These are phyloP conservation scores for Stygiomarasmius scandens DNA, from an alignment of 1,284 basidiomycete genomes.

Conservation along the genomic window DNA sequence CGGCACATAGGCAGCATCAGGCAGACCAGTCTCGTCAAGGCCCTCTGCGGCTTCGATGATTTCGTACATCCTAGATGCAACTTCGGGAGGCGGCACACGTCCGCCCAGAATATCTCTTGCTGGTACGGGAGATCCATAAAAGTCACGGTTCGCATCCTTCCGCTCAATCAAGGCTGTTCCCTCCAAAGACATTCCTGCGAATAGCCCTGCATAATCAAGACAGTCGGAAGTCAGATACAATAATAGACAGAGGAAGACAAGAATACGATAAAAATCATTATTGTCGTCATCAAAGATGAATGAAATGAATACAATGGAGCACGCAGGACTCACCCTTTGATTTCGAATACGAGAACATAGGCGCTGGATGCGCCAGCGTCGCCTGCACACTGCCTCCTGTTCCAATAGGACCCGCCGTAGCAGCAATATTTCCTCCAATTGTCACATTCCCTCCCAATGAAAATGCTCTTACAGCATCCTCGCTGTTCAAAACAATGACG, in stretches of 20 bases:
- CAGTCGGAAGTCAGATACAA: neutral
- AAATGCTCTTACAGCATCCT: constrained; percentile 95
- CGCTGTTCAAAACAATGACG: constrained; percentile 93
- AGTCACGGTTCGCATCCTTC: constrained; percentile 92
- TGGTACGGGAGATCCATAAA: constrained; percentile 92
- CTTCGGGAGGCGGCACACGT: constrained; percentile 94
- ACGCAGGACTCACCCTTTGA: constrained; percentile 72
- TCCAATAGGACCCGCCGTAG: constrained; percentile 90
- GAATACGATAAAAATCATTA: neutral
- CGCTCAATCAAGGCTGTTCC: constrained; percentile 95
- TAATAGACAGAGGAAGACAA: neutral
- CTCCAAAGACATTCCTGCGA: constrained; percentile 93
- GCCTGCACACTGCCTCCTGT: constrained; percentile 92
- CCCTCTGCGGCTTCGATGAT: constrained; percentile 90
- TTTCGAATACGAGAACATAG: constrained; percentile 97
- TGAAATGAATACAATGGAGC: neutral
- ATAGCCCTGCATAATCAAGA: constrained; percentile 66
- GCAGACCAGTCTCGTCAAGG: constrained; percentile 77
- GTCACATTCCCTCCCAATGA: constrained; percentile 95
- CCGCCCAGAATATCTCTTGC: constrained; percentile 90
- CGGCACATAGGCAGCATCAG: constrained; percentile 82
- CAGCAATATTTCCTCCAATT: constrained; percentile 87
- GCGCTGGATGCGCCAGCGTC: constrained; percentile 88
- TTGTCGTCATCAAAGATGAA: neutral
- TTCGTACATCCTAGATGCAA: constrained; percentile 92